Base-by-base conservation (phyloP, 176 grass and related monocot species). In the Oryza brachyantha region DNA sequence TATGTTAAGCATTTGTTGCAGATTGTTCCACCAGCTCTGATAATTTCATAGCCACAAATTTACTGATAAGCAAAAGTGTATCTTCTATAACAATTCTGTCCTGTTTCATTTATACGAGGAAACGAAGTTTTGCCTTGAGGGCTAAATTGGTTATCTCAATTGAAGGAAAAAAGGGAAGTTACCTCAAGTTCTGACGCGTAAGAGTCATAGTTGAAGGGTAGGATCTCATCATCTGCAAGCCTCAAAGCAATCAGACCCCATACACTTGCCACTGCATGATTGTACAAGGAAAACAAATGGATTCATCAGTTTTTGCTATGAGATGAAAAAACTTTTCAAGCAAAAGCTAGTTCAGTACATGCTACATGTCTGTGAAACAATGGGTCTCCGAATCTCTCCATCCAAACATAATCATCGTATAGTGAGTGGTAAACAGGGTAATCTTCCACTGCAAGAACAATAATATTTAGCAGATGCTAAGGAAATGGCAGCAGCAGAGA, bases 161-260 rank as follows among this genome's bases (percentile, higher is more conserved):
- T 74, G 68, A 75, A 71, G n/a, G 32, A 11, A 17, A 59, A 27
- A 50, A 31, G 60, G 41, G 6, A 29, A 60, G 29, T 50, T 74
- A 88, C 91, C 91, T 90, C 67, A 25, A 93, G 67, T 22, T 91
- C 89, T 0, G 74, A 81, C 0, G 87, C 79, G 19, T 97, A 92
- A 31, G 79, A 82, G 62, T 88, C 42, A 38, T 94, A 97, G 73
- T 97, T 84, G 68, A 94, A 93, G 35, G 91, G 94, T 83, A 97
- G 84, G 65, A 92, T 84, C 82, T 94, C 91, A 31, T 97, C 94
- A 38, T 92, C 89, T 52, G 94, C 94, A 77, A 97, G 91, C 79
- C 79, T 94, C 62, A 97, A 81, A 86, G 89, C 91, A 82, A 94
- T 84, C n/a, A 97, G 75, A 65, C 91, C 94, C 91, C 94, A 97